Conservation (phyloP, 176 grass and related monocot genomes). For the Juncus inflexus region DNA sequence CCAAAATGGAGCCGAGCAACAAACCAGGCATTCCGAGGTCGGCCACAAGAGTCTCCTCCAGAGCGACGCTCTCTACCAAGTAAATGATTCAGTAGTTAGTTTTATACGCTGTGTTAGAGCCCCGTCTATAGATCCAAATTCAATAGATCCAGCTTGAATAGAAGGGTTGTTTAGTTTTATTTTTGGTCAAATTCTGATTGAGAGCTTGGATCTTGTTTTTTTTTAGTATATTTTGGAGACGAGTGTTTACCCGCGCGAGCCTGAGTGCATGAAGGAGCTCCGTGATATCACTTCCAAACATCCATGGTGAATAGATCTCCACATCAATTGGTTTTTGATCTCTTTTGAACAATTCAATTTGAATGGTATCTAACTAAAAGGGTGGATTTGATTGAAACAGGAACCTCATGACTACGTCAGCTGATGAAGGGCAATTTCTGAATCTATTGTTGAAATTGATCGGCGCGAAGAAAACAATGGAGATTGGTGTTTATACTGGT, state of each 20-base stretch:
- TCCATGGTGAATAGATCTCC: constrained; percentile 38
- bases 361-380: background rate
- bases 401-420: constrained; percentile 79
- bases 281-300: constrained; percentile 67
- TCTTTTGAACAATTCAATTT: too few species aligned
- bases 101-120: too few species aligned
- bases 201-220: background rate
- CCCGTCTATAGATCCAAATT: too few species aligned
- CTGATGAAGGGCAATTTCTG: constrained; percentile 92
- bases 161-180: background rate
- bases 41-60: constrained; percentile 89
- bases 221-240: constrained; percentile 80
- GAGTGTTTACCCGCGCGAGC: constrained; percentile 77
- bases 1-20: constrained; percentile 53
- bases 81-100: too few species aligned
- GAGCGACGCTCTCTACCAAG: constrained; percentile 92
- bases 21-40: constrained; percentile 71
- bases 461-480: constrained; percentile 95
- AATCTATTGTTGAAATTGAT: constrained; percentile 81
- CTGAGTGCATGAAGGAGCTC: constrained; percentile 83
- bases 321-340: constrained; percentile 14
- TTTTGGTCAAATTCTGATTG: background rate
- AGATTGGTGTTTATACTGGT: constrained; percentile 97
- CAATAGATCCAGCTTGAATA: background rate
- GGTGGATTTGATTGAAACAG: constrained; percentile 21